Percentiles rank a stretch among this genome's conserved stretches.
Conservation (phyloP, 306 rosid genomes). For the Quercus bicolor region DNA sequence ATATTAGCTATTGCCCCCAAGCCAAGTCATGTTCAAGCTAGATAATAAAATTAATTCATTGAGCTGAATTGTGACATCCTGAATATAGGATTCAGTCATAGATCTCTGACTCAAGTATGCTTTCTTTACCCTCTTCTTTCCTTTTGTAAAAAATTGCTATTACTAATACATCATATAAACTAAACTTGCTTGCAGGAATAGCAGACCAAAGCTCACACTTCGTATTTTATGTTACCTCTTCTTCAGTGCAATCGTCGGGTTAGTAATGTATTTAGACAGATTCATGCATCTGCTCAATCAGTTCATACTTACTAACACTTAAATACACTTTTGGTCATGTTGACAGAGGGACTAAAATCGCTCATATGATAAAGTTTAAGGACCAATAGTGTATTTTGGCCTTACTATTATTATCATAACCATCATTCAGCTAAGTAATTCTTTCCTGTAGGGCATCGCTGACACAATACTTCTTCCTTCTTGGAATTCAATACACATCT, state of each 20-base stretch:
- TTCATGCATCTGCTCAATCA: not conserved
- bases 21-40: conserved; percentile 1
- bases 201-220: conserved; percentile 56
- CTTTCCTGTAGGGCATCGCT: conserved; percentile 61
- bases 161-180: not conserved
- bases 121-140: not conserved
- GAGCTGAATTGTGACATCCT: not conserved
- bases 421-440: not conserved
- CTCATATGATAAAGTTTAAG: no score
- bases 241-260: conserved; percentile 89
- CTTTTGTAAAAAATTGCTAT: not conserved
- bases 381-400: no score
- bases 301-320: no score
- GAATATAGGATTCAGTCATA: conserved; percentile 3
- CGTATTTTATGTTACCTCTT: conserved; percentile 66
- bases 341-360: no score
- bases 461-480: conserved; percentile 78
- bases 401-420: not conserved
- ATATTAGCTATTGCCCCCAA: conserved; percentile 1
- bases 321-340: no score
- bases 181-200: conserved; percentile 49
- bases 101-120: conserved; percentile 1
- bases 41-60: not conserved
- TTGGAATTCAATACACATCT: conserved; percentile 86
- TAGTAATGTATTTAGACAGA: conserved; percentile 23